phyloP scores from a whole-genome alignment of 2,329 filamentous ascomycete species.

The Purpureocillium takamizusanense region DNA sequence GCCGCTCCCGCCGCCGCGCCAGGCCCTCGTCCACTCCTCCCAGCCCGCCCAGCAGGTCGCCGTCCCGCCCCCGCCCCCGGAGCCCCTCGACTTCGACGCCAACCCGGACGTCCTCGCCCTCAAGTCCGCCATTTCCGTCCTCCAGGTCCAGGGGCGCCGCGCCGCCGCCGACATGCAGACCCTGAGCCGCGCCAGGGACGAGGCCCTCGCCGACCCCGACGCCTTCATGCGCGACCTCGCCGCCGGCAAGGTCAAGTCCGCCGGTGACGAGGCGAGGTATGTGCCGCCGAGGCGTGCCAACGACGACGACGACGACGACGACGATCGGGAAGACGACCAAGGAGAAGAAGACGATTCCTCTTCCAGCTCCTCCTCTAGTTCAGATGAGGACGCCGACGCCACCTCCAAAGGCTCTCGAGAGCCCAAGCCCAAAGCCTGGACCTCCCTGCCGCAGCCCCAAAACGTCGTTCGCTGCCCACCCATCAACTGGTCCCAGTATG shows the following conservation, averaged over 20 bases:
- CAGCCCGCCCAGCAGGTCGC: constrained; percentile 28
- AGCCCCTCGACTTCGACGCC: constrained; percentile 46
- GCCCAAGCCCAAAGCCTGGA: constrained; percentile 36
- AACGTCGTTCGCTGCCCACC: constrained; percentile 78
- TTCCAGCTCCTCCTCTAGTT: too few species aligned
- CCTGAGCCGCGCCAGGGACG: constrained; percentile 60
- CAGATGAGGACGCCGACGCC: too few species aligned
- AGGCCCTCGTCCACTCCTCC: constrained; percentile 29
- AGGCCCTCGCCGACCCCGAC: constrained; percentile 61
- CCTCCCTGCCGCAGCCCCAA: constrained; percentile 65
- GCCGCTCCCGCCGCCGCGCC: constrained; percentile 17
- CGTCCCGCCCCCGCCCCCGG: constrained; percentile 37
- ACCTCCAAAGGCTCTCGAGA: too few species aligned
- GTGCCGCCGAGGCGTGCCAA: constrained; percentile 12
- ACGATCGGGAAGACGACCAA: constrained; percentile 16
- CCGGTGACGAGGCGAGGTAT: not conserved
- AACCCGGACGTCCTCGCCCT: constrained; percentile 87
- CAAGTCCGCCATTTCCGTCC: constrained; percentile 72
- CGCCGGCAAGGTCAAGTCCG: constrained; percentile 46
- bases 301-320: constrained; percentile 17
- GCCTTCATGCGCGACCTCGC: constrained; percentile 62
- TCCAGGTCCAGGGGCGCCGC: constrained; percentile 77
- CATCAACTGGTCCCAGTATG: constrained; percentile 93
- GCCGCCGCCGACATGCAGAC: constrained; percentile 66
- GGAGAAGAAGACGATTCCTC: constrained; percentile 17